A percentile compares a stretch with the other conserved stretches of the same genome.
Evolutionary conservation across 345 rosid species (phyloP).

Genomic region (Lagerstroemia speciosa): DNA sequence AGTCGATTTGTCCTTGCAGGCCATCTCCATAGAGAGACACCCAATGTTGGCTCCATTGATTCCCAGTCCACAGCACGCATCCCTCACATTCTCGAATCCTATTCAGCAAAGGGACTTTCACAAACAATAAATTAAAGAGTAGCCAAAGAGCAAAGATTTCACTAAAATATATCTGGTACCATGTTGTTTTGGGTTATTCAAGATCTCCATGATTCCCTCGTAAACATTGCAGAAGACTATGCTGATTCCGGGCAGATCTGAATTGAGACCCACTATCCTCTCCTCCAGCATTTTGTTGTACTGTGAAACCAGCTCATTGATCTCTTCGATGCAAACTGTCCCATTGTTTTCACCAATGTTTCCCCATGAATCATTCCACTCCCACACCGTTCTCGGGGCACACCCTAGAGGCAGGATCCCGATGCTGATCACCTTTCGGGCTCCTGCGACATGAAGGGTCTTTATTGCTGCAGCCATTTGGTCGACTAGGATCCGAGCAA

Average conservation of each 20-base stretch:
- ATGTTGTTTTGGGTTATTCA: constrained; percentile 20
- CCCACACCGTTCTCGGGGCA: constrained; percentile 34
- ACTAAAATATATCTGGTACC: background rate
- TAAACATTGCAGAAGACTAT: constrained; percentile 46
- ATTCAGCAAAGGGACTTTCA: constrained; percentile 3
- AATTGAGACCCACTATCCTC: constrained; percentile 25
- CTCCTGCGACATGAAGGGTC: constrained; percentile 39
- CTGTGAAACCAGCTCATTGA: constrained; percentile 39
- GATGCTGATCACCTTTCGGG: constrained; percentile 33
- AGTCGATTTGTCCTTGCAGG: constrained; percentile 34
- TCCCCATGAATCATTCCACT: constrained; percentile 23
- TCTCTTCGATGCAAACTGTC: constrained; percentile 30
- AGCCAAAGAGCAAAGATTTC: background rate
- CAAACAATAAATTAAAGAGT: background rate
- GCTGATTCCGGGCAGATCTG: constrained; percentile 29
- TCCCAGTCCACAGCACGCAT: constrained; percentile 55
- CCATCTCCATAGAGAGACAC: constrained; percentile 44
- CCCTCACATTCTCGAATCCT: constrained; percentile 37
- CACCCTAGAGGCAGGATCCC: constrained; percentile 61
- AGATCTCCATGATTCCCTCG: constrained; percentile 41
- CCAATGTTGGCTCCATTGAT: constrained; percentile 33
- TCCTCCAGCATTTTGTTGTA: constrained; percentile 38
- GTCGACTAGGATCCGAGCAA: constrained; percentile 36
- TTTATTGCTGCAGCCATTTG: constrained; percentile 41
- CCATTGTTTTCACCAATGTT: background rate